phyloP scores from a whole-genome alignment of 2,329 filamentous ascomycete genomes.

The Nannizziopsis barbatae region DNA sequence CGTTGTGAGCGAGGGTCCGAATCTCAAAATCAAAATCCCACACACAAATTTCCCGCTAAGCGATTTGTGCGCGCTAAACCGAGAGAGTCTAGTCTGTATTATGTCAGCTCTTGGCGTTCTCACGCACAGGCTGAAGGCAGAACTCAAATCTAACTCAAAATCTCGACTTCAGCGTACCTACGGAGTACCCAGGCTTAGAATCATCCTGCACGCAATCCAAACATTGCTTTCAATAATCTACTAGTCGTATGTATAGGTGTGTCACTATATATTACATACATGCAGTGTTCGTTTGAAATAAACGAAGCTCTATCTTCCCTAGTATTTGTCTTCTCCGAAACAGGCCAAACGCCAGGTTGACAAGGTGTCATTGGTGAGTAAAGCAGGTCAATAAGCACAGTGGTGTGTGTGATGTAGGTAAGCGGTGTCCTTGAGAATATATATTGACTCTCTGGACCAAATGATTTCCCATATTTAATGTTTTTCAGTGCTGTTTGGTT shows the following conservation, averaged over 20 bases:
- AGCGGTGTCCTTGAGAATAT: too few relatives aligned
- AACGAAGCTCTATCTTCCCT: too few relatives aligned
- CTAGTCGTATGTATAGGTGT: too few relatives aligned
- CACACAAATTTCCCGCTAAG: slow-evolving; percentile 38
- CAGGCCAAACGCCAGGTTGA: too few relatives aligned
- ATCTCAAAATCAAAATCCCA: slow-evolving; percentile 34
- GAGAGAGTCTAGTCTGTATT: slow-evolving; percentile 8
- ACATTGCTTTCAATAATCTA: too few relatives aligned
- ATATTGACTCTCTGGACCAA: neutral
- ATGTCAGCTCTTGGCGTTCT: slow-evolving; percentile 1
- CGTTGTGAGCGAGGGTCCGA: slow-evolving; percentile 25
- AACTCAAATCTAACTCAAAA: neutral
- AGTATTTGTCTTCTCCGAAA: too few relatives aligned
- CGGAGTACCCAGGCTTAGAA: too few relatives aligned
- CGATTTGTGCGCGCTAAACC: slow-evolving; percentile 24
- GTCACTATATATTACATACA: neutral
- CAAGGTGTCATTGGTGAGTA: too few relatives aligned
- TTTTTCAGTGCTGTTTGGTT: neutral
- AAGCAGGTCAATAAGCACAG: too few relatives aligned
- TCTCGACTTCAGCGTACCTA: neutral
- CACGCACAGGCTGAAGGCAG: neutral
- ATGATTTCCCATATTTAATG: neutral
- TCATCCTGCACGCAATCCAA: too few relatives aligned
- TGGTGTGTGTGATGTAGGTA: too few relatives aligned
- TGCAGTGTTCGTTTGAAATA: neutral